Conservation (phyloP, 2,329 filamentous ascomycete genomes). For the Curvularia hawaiiensis region DNA sequence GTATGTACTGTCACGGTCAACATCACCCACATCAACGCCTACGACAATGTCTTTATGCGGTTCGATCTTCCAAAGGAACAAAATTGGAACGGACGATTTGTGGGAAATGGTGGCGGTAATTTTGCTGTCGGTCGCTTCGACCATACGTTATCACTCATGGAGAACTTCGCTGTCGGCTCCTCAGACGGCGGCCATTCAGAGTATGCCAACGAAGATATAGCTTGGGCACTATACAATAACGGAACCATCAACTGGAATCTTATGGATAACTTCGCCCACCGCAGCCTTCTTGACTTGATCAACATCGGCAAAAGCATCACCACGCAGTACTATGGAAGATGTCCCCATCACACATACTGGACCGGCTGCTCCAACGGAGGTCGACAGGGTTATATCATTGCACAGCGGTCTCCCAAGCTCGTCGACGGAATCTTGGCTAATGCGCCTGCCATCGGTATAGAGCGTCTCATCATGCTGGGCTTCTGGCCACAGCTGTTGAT, state of each 20-base stretch:
- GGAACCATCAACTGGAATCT: slow-evolving; percentile 35
- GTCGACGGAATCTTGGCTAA: slow-evolving; percentile 44
- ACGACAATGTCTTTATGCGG: slow-evolving; percentile 33
- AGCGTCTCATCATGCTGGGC: slow-evolving; percentile 24
- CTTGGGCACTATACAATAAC: slow-evolving; percentile 32
- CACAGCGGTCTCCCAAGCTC: slow-evolving; percentile 40
- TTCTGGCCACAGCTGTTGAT: slow-evolving; percentile 39
- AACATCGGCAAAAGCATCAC: slow-evolving; percentile 43
- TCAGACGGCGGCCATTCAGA: slow-evolving; percentile 40
- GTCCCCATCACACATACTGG: slow-evolving; percentile 20
- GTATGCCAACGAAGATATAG: slow-evolving; percentile 13
- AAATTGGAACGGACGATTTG: slow-evolving; percentile 42
- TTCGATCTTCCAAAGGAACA: slow-evolving; percentile 35
- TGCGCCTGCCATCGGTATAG: slow-evolving; percentile 39
- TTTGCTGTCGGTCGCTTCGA: slow-evolving; percentile 19
- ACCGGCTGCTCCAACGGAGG: slow-evolving; percentile 45
- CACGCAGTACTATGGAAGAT: slow-evolving; percentile 41
- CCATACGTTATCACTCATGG: slow-evolving; percentile 9
- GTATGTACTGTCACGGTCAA: slow-evolving; percentile 33
- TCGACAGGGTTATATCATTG: slow-evolving; percentile 43
- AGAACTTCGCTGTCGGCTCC: slow-evolving; percentile 41
- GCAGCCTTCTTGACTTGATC: slow-evolving; percentile 46
- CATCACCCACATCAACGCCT: slow-evolving; percentile 21
- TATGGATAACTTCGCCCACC: slow-evolving; percentile 47
- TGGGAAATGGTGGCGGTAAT: slow-evolving; percentile 41